Conservation (phyloP, 768 basidiomycete species). For the Lentinus brumalis region DNA sequence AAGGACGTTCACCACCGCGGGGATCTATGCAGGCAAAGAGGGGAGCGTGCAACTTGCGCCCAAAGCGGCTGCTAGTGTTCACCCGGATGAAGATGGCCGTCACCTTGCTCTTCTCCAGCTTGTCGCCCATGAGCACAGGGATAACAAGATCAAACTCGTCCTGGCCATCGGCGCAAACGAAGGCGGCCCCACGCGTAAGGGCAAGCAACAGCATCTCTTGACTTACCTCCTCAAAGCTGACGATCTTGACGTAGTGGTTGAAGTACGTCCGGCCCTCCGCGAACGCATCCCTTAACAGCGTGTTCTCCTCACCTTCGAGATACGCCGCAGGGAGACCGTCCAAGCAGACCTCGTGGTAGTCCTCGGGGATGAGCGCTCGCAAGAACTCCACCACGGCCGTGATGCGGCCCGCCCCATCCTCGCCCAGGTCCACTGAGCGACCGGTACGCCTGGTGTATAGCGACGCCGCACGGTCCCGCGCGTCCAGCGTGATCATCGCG, state of each 20-base stretch:
- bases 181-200: slow-evolving; percentile 30
- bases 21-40: slow-evolving; percentile 33
- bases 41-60: not conserved
- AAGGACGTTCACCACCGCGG: slow-evolving; percentile 6
- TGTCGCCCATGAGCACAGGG: slow-evolving; percentile 24
- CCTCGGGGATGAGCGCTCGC: no score
- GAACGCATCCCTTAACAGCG: slow-evolving; percentile 23
- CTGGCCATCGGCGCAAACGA: slow-evolving; percentile 29
- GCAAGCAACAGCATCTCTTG: slow-evolving; percentile 23
- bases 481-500: slow-evolving; percentile 22
- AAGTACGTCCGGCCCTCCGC: slow-evolving; percentile 27
- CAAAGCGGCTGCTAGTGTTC: slow-evolving; percentile 26
- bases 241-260: slow-evolving; percentile 35
- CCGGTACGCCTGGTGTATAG: no score
- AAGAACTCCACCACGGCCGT: no score
- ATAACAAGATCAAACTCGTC: slow-evolving; percentile 30
- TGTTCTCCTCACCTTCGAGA: not conserved
- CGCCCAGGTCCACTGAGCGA: not conserved
- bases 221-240: slow-evolving; percentile 21
- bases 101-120: slow-evolving; percentile 20
- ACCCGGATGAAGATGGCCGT: slow-evolving; percentile 29
- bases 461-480: slow-evolving; percentile 25
- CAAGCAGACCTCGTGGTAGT: no score
- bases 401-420: not conserved
- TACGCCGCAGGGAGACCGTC: no score